Base-by-base conservation (phyloP, 345 rosid genomes). In the Acer negundo region DNA sequence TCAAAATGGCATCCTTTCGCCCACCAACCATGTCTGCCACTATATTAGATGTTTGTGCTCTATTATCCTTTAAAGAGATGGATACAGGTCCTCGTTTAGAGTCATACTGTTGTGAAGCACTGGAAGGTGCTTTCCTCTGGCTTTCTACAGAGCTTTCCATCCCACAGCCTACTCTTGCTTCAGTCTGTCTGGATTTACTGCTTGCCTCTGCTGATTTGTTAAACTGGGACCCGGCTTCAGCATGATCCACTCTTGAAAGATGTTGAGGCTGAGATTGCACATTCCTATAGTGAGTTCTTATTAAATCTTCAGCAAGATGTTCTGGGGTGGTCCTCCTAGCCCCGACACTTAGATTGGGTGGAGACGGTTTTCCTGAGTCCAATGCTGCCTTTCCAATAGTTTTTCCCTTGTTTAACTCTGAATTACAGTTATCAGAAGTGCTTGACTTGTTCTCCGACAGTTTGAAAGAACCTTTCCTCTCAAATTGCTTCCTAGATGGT, bases 71-170 rank as follows among this genome's bases (percentile, higher is more conserved):
- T 51, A 70, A 65, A 7, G 84, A 62, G 28, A 87, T 87, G 77
- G 91, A 81, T 55, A 79, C 76, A 62, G 70, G 75, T 74, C 90
- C 93, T 61, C 82, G 86, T 79, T 86, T 93, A 72, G 89, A 70
- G 78, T 88, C 94, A 77, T 78, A 87, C 75, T 79, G 84, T 75
- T 67, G 90, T 26, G 81, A 70, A n/a, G 79, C 82, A 82, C 56
- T 75, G 47, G 26, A 73, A 0, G 87, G 77, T 53, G 82, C 86
- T 78, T 84, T 91, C 86, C 78, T 89, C 69, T 86, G 88, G 74
- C 86, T 88, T 82, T 94, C 96, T 80, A 88, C 95, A 79, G 76
- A 87, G 70, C 91, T 90, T 82, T 92, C 98, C 38, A 79, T 69
- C 77, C 84, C 79, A 80, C 69, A 84, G 80, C 87, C 92, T 58